These are phyloP conservation scores for Phalaenopsis equestris DNA, from an alignment of 106 monocot species.

Conservation along the genomic window DNA sequence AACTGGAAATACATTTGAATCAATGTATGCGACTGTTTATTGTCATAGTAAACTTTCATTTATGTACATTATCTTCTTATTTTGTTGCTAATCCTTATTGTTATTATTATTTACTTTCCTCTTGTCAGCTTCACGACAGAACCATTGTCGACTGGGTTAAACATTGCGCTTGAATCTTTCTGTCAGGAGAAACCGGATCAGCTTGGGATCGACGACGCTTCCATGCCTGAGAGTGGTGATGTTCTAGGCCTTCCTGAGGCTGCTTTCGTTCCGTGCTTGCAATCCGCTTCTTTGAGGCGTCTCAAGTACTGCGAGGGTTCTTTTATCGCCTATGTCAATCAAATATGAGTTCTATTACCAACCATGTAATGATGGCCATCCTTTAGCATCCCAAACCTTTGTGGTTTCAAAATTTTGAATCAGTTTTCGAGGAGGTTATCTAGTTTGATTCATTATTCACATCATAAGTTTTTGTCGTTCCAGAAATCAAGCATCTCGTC, in stretches of 20 bases:
- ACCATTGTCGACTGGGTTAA: constrained; percentile 31
- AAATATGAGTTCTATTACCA: not conserved
- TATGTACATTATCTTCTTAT: not conserved
- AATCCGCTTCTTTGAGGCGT: constrained; percentile 20
- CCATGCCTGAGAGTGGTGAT: constrained; percentile 8
- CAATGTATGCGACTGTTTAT: constrained; percentile 24
- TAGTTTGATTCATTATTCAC: too few species aligned
- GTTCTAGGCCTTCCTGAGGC: constrained; percentile 36
- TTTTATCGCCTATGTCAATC: constrained; percentile 22
- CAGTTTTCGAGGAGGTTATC: too few species aligned
- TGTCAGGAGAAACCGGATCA: constrained; percentile 9
- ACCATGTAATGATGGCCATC: too few species aligned
- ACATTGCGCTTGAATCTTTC: constrained; percentile 33
- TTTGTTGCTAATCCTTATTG: not conserved
- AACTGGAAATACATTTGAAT: constrained; percentile 50
- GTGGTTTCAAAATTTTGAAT: too few species aligned
- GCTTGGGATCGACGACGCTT: not conserved
- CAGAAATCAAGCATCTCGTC: too few species aligned
- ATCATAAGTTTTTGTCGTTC: too few species aligned
- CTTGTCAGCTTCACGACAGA: constrained; percentile 46
- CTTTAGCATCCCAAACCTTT: too few species aligned
- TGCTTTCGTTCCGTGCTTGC: constrained; percentile 20
- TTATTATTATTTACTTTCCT: not conserved
- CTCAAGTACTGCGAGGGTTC: constrained; percentile 36
- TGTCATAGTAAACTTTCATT: not conserved